A percentile compares a stretch with the other conserved stretches of the same genome.
Conservation (phyloP, 2,329 filamentous ascomycete genomes). For the Cercospora citrullina region DNA sequence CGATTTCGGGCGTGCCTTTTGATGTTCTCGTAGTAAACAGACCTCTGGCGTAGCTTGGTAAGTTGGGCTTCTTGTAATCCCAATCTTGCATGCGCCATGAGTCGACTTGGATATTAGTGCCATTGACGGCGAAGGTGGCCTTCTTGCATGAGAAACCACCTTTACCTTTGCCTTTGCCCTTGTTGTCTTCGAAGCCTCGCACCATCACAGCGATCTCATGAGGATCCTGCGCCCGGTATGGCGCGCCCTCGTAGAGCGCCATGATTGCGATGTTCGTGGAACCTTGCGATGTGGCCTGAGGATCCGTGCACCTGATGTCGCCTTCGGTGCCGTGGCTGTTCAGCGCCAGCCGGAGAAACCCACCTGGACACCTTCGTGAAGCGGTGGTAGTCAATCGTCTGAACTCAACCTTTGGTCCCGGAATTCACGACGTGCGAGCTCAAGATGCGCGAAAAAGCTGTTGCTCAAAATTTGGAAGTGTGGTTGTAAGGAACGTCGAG, state of each 20-base stretch:
- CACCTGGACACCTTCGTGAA: background rate
- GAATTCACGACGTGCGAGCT: background rate
- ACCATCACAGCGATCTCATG: conserved; percentile 68
- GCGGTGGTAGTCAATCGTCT: background rate
- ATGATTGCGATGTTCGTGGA: conserved; percentile 33
- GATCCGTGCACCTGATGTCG: background rate
- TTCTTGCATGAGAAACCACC: conserved; percentile 74
- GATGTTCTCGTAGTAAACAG: conserved; percentile 80
- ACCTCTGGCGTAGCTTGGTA: conserved; percentile 90
- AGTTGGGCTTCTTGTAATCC: conserved; percentile 85
- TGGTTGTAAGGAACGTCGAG: conserved; percentile 7
- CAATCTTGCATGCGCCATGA: conserved; percentile 94
- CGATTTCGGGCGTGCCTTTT: conserved; percentile 71
- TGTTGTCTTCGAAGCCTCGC: conserved; percentile 61
- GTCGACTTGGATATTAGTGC: conserved; percentile 68
- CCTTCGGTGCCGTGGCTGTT: background rate
- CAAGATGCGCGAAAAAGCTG: background rate
- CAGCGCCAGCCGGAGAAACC: background rate
- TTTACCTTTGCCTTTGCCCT: conserved; percentile 50
- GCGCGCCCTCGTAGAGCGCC: conserved; percentile 56
- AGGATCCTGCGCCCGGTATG: conserved; percentile 68
- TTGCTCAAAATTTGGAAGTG: conserved; percentile 9
- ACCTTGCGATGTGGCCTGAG: background rate
- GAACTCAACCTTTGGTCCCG: background rate
- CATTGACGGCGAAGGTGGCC: conserved; percentile 70